A percentile compares a stretch with the other conserved stretches of the same genome.
These are phyloP conservation scores for Macrolepiota dolichaula DNA, from an alignment of 768 basidiomycete genomes.

Conservation along the genomic window DNA sequence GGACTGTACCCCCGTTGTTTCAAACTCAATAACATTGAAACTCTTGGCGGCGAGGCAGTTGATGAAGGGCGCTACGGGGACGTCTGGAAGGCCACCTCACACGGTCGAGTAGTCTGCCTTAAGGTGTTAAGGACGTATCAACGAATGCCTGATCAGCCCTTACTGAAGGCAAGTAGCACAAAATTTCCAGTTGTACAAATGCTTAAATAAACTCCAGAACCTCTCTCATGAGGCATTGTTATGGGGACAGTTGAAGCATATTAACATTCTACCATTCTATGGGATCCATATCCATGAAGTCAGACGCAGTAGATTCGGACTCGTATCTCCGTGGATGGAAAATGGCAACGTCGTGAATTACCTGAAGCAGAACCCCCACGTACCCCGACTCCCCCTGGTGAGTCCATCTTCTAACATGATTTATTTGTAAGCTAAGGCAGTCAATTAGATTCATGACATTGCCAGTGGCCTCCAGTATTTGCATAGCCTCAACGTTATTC, in stretches of 20 bases:
- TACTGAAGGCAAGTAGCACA: conserved; percentile 20
- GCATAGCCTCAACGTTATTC: conserved; percentile 11
- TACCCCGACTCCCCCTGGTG: conserved; percentile 10
- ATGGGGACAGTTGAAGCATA: conserved; percentile 16
- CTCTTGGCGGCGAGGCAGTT: conserved; percentile 12
- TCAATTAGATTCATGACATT: conserved; percentile 12
- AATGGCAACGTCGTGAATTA: conserved; percentile 15
- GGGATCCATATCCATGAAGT: conserved; percentile 13
- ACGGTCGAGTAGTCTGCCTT: conserved; percentile 20
- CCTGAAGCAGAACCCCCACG: conserved; percentile 6
- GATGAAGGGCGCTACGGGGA: conserved; percentile 26
- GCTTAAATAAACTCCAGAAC: not conserved
- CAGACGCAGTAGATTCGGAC: conserved; percentile 6
- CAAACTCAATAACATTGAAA: conserved; percentile 16
- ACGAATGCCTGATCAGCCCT: conserved; percentile 16
- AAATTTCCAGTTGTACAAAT: not conserved
- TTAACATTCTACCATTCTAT: conserved; percentile 18
- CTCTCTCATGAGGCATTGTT: conserved; percentile 15
- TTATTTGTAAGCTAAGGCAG: not conserved
- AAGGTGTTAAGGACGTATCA: conserved; percentile 25
- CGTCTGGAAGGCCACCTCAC: conserved; percentile 24
- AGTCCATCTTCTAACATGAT: not conserved
- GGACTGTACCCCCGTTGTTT: conserved; percentile 27
- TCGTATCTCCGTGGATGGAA: conserved; percentile 19
- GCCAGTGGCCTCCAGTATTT: conserved; percentile 13